Evolutionary conservation across 2,329 filamentous ascomycete genomes (phyloP).

Genomic region (Exophiala aquamarina): DNA sequence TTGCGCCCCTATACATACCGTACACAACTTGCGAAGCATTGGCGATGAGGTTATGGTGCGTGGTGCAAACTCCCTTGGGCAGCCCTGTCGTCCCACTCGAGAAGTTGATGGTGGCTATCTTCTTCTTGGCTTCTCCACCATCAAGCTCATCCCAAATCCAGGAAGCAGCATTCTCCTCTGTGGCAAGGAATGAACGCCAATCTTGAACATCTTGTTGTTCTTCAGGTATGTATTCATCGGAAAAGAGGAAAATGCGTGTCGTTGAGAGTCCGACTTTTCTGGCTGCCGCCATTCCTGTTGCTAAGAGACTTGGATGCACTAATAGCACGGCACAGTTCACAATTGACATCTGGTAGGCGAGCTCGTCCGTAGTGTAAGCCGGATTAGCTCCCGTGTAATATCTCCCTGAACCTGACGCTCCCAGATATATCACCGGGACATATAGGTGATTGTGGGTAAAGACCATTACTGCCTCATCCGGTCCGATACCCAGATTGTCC

Average conservation of each 20-base stretch:
- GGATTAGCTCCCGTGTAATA: conserved; percentile 58
- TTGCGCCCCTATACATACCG: no score
- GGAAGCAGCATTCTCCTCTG: conserved; percentile 31
- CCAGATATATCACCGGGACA: conserved; percentile 52
- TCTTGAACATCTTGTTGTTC: no score
- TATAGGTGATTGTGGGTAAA: conserved; percentile 70
- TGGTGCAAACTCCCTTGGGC: conserved; percentile 52
- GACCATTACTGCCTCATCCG: conserved; percentile 66
- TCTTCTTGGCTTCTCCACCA: conserved; percentile 47
- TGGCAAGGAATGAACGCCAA: conserved; percentile 45
- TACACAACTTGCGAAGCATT: conserved; percentile 4
- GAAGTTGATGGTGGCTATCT: conserved; percentile 49
- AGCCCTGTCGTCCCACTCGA: conserved; percentile 53
- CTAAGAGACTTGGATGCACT: conserved; percentile 49
- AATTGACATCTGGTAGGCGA: conserved; percentile 53
- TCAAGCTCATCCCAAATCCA: conserved; percentile 34
- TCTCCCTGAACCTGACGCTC: conserved; percentile 48
- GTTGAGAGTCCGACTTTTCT: no score
- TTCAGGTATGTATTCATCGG: no score
- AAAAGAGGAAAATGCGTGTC: no score
- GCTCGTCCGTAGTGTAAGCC: conserved; percentile 52
- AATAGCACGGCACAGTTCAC: conserved; percentile 51
- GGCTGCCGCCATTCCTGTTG: conserved; percentile 40
- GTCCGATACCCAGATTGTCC: conserved; percentile 58
- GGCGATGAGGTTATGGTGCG: conserved; percentile 47